Conservation (phyloP, 2,329 filamentous ascomycete genomes). For the Raffaelea arxii region DNA sequence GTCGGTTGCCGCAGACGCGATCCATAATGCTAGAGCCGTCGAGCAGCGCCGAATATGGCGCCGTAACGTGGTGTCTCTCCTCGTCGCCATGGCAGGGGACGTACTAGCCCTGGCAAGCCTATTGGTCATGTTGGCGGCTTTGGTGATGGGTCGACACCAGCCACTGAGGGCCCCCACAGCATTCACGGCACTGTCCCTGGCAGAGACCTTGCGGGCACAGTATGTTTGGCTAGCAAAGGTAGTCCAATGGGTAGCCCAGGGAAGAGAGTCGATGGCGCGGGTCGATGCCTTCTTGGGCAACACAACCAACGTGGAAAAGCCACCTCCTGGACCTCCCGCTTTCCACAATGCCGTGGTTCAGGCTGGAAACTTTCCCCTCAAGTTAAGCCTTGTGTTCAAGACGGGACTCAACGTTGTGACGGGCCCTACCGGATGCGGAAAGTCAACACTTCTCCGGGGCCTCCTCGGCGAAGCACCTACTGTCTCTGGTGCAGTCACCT, state of each 20-base stretch:
- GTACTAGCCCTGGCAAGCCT: constrained; percentile 10
- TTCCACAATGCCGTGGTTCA: constrained; percentile 18
- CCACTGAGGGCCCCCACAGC: constrained; percentile 10
- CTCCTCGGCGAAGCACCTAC: constrained; percentile 19
- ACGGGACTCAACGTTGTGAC: constrained; percentile 21
- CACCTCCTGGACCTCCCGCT: constrained; percentile 19
- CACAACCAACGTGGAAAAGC: constrained; percentile 12
- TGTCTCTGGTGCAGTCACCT: constrained; percentile 14
- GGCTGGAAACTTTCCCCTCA: no score
- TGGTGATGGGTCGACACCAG: constrained; percentile 1
- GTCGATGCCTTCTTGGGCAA: constrained; percentile 21
- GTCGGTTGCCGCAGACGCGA: constrained; percentile 55
- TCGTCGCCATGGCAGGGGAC: constrained; percentile 13
- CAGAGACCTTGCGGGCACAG: constrained; percentile 13
- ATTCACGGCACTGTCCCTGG: constrained; percentile 15
- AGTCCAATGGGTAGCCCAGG: constrained; percentile 18
- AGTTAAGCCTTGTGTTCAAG: constrained; percentile 14
- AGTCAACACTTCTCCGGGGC: constrained; percentile 20
- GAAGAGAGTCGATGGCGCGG: constrained; percentile 18
- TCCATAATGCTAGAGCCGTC: background rate
- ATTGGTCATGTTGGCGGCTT: constrained; percentile 8
- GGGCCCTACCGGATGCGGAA: constrained; percentile 23
- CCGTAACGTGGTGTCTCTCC: constrained; percentile 16
- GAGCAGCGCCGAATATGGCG: constrained; percentile 20
- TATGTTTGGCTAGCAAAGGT: constrained; percentile 15